Conservation (phyloP, 2,329 filamentous ascomycete genomes). For the Aspergillus versicolor region DNA sequence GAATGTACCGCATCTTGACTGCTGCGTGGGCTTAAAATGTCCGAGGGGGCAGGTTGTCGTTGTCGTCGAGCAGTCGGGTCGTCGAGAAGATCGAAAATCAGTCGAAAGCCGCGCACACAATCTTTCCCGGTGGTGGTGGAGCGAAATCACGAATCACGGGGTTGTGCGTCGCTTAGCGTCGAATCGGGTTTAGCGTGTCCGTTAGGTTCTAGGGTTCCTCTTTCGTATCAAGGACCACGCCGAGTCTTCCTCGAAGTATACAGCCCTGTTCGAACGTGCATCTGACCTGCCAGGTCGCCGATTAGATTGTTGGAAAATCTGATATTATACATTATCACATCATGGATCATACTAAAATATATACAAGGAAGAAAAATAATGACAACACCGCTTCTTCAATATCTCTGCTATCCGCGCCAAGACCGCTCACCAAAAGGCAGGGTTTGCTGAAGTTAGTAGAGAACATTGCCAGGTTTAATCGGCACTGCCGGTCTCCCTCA, state of each 20-base stretch:
- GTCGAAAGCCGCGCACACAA: slow-evolving; percentile 19
- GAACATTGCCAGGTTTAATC: background rate
- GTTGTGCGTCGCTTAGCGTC: slow-evolving; percentile 47
- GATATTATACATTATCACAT: background rate
- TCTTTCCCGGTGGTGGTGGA: slow-evolving; percentile 34
- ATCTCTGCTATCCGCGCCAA: background rate
- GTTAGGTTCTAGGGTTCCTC: slow-evolving; percentile 31
- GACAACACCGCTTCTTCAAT: background rate
- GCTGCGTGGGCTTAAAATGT: slow-evolving; percentile 43
- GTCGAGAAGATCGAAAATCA: slow-evolving; percentile 42
- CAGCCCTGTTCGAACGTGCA: background rate
- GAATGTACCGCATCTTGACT: slow-evolving; percentile 99
- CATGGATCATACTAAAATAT: slow-evolving; percentile 2
- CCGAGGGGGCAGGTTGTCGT: slow-evolving; percentile 41
- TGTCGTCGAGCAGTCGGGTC: slow-evolving; percentile 37
- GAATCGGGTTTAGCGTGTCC: slow-evolving; percentile 34
- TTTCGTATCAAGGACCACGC: background rate
- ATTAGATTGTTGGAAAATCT: background rate
- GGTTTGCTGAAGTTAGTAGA: background rate
- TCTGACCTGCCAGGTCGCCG: background rate
- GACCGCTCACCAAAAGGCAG: background rate
- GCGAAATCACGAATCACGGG: slow-evolving; percentile 44
- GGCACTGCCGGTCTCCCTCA: slow-evolving; percentile 13
- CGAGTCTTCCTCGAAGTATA: background rate
- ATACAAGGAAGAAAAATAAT: slow-evolving; percentile 2